Evolutionary conservation across 2,329 filamentous ascomycete genomes (phyloP).

Genomic region (Emmonsiellopsis sp.): DNA sequence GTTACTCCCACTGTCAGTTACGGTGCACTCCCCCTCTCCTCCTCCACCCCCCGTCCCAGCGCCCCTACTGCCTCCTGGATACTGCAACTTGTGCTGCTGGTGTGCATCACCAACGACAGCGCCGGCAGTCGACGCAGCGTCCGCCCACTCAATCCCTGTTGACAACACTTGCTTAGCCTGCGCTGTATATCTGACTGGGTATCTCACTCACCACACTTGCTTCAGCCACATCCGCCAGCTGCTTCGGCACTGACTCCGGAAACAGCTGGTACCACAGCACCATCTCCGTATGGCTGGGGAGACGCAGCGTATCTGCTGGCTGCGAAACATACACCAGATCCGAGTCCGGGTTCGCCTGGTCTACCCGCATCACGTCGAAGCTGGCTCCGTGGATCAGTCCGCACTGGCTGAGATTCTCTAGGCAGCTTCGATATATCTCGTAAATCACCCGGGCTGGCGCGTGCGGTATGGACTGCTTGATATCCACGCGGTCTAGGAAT

Average conservation of each 20-base stretch:
- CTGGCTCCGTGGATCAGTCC: conserved; percentile 24
- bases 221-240: conserved; percentile 20
- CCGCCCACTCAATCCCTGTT: conserved; percentile 33
- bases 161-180: conserved; percentile 5
- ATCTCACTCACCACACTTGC: conserved; percentile 20
- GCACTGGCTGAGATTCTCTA: conserved; percentile 36
- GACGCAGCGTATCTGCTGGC: conserved; percentile 13
- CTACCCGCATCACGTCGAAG: conserved; percentile 19
- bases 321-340: conserved; percentile 22
- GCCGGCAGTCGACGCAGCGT: conserved; percentile 34
- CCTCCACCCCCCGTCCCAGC: conserved; percentile 25
- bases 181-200: too few relatives aligned
- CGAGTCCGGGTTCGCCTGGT: conserved; percentile 17
- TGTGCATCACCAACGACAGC: conserved; percentile 33
- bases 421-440: conserved; percentile 40
- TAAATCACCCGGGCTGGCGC: conserved; percentile 35
- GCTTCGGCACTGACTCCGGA: conserved; percentile 18
- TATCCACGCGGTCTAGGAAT: conserved; percentile 42
- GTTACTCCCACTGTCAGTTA: conserved; percentile 13
- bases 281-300: conserved; percentile 23
- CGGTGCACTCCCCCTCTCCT: conserved; percentile 19
- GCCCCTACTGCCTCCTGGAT: conserved; percentile 31
- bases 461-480: conserved; percentile 36
- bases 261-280: conserved; percentile 22
- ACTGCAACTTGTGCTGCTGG: conserved; percentile 23